A percentile compares a stretch with the other conserved stretches of the same genome.
Conservation (phyloP, 768 basidiomycete species). For the Tephrocybe sp. region DNA sequence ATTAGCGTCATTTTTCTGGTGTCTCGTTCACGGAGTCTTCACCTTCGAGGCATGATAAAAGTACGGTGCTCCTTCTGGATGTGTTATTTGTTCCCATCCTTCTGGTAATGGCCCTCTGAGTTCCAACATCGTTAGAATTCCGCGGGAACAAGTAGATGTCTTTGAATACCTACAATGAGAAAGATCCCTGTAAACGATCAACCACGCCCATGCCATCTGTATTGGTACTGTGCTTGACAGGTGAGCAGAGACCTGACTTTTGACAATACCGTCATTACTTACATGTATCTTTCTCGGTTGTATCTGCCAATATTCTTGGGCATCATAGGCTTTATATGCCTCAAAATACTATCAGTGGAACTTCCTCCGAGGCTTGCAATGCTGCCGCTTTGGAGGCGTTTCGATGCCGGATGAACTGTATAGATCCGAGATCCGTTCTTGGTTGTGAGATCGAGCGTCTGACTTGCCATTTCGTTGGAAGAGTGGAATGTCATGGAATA, state of each 20-base stretch:
- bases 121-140: no score
- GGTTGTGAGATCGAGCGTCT: no score
- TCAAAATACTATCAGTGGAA: not conserved
- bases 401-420: not conserved
- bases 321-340: constrained; percentile 1
- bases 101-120: constrained; percentile 1
- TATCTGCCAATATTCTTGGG: constrained; percentile 9
- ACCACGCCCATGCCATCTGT: not conserved
- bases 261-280: no score
- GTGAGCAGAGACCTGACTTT: no score
- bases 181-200: not conserved
- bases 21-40: not conserved
- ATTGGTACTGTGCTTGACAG: no score
- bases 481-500: no score
- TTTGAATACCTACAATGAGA: constrained; percentile 3
- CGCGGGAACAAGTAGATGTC: no score
- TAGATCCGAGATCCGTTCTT: no score
- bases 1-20: not conserved
- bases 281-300: constrained; percentile 10
- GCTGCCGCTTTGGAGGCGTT: not conserved
- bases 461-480: no score
- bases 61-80: constrained; percentile 13
- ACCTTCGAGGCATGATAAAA: constrained; percentile 10
- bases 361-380: no score
- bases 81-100: constrained; percentile 8